These are phyloP conservation scores for Volvox carteri DNA, from an alignment of 163 green algal genomes.

Conservation along the genomic window DNA sequence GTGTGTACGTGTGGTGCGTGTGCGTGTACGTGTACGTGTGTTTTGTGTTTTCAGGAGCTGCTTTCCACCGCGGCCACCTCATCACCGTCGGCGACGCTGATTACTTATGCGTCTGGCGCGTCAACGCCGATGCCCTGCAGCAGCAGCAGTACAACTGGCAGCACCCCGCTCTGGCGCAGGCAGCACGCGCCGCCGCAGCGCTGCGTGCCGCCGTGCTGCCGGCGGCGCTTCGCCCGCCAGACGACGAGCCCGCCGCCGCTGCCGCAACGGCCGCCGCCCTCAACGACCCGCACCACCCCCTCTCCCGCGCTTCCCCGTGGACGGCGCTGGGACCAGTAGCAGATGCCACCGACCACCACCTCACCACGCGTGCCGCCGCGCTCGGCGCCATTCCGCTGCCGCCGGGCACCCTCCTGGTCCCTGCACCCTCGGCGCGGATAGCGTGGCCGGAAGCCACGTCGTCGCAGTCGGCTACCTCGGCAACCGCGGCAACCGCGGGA, in stretches of 20 bases:
- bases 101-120: slow-evolving; percentile 63
- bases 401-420: background rate
- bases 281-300: slow-evolving; percentile 4
- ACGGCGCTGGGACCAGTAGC: slow-evolving; percentile 33
- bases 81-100: slow-evolving; percentile 65
- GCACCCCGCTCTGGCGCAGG: background rate
- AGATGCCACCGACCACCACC: background rate
- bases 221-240: background rate
- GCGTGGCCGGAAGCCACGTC: background rate
- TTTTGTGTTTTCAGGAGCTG: background rate
- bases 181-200: background rate
- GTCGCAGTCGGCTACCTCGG: background rate
- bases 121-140: slow-evolving; percentile 28
- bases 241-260: background rate
- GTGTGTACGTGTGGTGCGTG: no score
- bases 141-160: background rate
- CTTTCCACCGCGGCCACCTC: slow-evolving; percentile 62
- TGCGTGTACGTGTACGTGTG: no score
- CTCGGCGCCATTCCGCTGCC: slow-evolving; percentile 26
- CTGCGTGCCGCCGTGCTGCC: slow-evolving; percentile 13
- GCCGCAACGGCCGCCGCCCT: background rate
- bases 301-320: slow-evolving; percentile 17
- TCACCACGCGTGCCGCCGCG: slow-evolving; percentile 8
- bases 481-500: background rate
- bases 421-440: background rate